Evolutionary conservation across 2,329 filamentous ascomycete species (phyloP).

Genomic region (Phialemoniopsis sp.): DNA sequence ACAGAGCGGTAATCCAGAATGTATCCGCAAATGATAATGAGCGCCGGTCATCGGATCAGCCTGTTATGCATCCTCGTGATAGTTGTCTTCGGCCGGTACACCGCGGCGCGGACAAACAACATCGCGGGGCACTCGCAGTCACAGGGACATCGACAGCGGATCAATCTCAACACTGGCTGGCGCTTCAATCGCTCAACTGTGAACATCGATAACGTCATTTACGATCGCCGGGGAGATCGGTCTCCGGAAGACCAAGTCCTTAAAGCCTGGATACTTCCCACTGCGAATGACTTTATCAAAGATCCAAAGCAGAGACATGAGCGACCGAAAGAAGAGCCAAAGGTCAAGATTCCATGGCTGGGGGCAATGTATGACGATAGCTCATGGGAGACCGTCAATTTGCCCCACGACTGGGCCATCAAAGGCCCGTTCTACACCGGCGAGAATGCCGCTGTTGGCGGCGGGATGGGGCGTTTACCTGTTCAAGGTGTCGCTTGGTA

Average conservation of each 20-base stretch:
- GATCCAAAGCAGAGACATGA: too few relatives aligned
- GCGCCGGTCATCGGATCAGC: too few relatives aligned
- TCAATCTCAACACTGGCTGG: slow-evolving; percentile 26
- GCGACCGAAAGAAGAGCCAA: slow-evolving; percentile 4
- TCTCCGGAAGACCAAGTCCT: too few relatives aligned
- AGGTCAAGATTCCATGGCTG: slow-evolving; percentile 3
- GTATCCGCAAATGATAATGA: too few relatives aligned
- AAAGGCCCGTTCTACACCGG: slow-evolving; percentile 35
- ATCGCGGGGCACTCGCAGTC: too few relatives aligned
- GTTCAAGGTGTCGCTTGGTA: slow-evolving; percentile 50
- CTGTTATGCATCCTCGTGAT: too few relatives aligned
- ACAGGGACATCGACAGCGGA: slow-evolving; percentile 27
- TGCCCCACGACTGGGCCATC: slow-evolving; percentile 47
- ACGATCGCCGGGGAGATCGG: slow-evolving; percentile 14
- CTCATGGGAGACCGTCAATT: slow-evolving; percentile 31
- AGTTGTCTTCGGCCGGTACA: too few relatives aligned
- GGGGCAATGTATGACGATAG: slow-evolving; percentile 24
- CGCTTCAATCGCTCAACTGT: slow-evolving; percentile 25
- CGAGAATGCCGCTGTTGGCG: slow-evolving; percentile 23
- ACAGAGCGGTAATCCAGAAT: too few relatives aligned
- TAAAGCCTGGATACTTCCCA: slow-evolving; percentile 11
- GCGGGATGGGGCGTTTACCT: slow-evolving; percentile 37
- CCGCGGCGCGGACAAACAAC: too few relatives aligned
- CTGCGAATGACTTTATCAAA: slow-evolving; percentile 10
- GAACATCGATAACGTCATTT: slow-evolving; percentile 26